These are phyloP conservation scores for Raphanus hybrid DNA, from an alignment of 441 rosid species.

Conservation along the genomic window DNA sequence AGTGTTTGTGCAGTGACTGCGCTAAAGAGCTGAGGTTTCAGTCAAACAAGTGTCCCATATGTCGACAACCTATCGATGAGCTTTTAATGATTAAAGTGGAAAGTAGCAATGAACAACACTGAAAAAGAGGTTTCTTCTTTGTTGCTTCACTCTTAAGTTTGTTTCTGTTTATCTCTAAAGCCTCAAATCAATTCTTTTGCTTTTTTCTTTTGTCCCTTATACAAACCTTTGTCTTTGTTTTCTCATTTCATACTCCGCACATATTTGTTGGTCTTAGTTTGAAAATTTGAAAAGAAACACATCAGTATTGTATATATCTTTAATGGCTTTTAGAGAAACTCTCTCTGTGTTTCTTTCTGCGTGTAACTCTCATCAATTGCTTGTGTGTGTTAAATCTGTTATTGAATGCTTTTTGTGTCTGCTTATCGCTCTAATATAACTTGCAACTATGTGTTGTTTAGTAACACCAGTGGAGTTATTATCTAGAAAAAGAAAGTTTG, in stretches of 20 bases:
- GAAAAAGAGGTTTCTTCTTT: constrained; percentile 28
- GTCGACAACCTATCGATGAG: constrained; percentile 72
- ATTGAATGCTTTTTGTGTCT: constrained; percentile 7
- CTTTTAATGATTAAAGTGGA: constrained; percentile 77
- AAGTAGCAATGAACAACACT: constrained; percentile 40
- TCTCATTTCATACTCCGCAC: constrained; percentile 10
- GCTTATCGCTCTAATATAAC: not conserved
- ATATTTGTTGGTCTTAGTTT: constrained; percentile 25
- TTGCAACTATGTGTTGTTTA: constrained; percentile 10
- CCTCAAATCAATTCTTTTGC: constrained; percentile 1
- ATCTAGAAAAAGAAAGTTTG: constrained; percentile 13
- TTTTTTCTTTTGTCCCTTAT: constrained; percentile 8
- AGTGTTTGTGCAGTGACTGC: constrained; percentile 87
- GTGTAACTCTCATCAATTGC: constrained; percentile 5
- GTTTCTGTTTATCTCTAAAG: constrained; percentile 3
- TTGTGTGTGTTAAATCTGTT: constrained; percentile 10
- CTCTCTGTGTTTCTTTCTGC: constrained; percentile 14
- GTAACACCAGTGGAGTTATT: not conserved
- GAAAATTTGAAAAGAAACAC: not conserved
- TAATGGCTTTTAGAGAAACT: constrained; percentile 23
- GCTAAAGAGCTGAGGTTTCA: constrained; percentile 73
- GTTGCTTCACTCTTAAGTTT: constrained; percentile 37
- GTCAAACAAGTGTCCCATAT: constrained; percentile 83
- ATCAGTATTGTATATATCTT: constrained; percentile 24
- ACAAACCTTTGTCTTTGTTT: constrained; percentile 16